These are phyloP conservation scores for Chlorella sp. DNA, from an alignment of 139 green algal species.

Conservation along the genomic window DNA sequence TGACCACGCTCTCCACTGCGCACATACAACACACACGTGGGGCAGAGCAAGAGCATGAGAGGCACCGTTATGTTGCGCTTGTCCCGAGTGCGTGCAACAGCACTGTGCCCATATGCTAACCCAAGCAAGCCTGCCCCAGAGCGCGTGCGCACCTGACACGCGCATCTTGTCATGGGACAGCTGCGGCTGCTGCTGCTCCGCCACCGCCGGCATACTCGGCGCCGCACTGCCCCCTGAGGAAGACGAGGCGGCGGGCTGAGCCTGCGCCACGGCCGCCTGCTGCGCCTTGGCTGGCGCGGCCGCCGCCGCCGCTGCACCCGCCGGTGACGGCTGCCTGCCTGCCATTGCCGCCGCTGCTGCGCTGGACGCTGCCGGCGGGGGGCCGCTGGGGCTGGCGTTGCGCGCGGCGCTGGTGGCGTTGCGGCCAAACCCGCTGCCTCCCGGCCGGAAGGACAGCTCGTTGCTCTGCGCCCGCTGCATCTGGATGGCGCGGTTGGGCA, in stretches of 20 bases:
- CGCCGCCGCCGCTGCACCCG: neutral
- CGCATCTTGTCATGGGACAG: neutral
- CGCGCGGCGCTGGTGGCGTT: too few species aligned
- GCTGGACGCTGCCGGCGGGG: neutral
- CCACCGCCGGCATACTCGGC: too few species aligned
- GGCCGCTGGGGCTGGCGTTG: too few species aligned
- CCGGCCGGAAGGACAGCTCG: conserved; percentile 6
- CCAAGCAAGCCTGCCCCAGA: neutral
- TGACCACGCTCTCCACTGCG: neutral
- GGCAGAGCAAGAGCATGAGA: too few species aligned
- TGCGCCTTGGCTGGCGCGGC: neutral
- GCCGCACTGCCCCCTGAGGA: neutral
- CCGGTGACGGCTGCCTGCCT: neutral
- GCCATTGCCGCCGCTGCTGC: neutral
- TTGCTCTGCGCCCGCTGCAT: neutral
- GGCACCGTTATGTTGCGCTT: too few species aligned
- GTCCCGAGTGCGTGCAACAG: neutral
- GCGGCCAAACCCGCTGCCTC: conserved; percentile 7
- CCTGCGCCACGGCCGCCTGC: too few species aligned
- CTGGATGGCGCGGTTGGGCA: neutral
- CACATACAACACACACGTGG: too few species aligned
- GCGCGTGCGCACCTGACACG: neutral
- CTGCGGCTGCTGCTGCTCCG: neutral
- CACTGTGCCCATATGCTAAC: neutral
- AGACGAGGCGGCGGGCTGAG: neutral